Conservation (phyloP, 1,284 basidiomycete genomes). For the Pyrrhoderma lamaoense region DNA sequence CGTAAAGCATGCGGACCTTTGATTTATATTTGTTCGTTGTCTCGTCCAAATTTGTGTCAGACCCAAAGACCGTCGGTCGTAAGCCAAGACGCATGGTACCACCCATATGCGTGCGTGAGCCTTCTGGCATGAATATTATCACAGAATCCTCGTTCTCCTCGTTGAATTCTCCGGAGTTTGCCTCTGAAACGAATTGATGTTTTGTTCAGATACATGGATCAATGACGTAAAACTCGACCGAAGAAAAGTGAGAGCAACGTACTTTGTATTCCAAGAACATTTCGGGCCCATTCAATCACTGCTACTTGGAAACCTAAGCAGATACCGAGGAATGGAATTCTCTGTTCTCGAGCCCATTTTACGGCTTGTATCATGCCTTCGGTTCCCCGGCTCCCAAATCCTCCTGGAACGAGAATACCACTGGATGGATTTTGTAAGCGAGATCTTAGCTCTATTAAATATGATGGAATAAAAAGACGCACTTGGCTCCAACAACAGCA, state of each 20-base stretch:
- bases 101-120: slow-evolving; percentile 96
- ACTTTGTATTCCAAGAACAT: slow-evolving; percentile 74
- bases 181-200: slow-evolving; percentile 41
- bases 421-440: slow-evolving; percentile 34
- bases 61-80: slow-evolving; percentile 85
- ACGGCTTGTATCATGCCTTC: slow-evolving; percentile 98
- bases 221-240: background rate
- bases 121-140: slow-evolving; percentile 98
- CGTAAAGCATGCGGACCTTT: slow-evolving; percentile 78
- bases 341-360: slow-evolving; percentile 94
- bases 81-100: slow-evolving; percentile 98
- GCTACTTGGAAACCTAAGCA: slow-evolving; percentile 98
- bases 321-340: slow-evolving; percentile 92
- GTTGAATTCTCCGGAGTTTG: slow-evolving; percentile 85
- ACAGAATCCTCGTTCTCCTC: slow-evolving; percentile 58
- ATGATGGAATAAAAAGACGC: slow-evolving; percentile 23
- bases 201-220: background rate
- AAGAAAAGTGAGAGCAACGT: slow-evolving; percentile 16
- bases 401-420: slow-evolving; percentile 93
- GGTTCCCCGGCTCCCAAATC: slow-evolving; percentile 89
- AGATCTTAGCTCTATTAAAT: background rate
- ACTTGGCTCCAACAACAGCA: slow-evolving; percentile 86
- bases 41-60: background rate
- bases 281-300: slow-evolving; percentile 91
- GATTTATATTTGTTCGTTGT: slow-evolving; percentile 53